Percentiles rank a stretch among this genome's conserved stretches.
Conservation (phyloP, 2,329 filamentous ascomycete genomes). For the Phialocephala subalpina region DNA sequence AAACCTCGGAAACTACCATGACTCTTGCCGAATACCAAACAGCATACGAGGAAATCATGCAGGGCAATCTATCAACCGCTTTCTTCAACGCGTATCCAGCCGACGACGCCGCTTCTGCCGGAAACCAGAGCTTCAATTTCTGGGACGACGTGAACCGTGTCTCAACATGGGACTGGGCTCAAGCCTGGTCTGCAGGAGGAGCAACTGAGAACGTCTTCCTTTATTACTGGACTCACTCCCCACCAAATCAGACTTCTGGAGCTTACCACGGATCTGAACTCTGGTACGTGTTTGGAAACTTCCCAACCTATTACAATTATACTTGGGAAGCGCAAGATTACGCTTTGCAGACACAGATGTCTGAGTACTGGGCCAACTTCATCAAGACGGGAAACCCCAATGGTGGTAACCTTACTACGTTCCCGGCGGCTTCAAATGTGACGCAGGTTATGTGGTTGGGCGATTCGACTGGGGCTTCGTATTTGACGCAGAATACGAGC, state of each 20-base stretch:
- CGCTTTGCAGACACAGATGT: constrained; percentile 49
- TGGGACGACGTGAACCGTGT: constrained; percentile 39
- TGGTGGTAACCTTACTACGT: constrained; percentile 23
- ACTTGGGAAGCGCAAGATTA: constrained; percentile 43
- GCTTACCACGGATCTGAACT: constrained; percentile 45
- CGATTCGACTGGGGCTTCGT: background rate
- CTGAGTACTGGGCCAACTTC: constrained; percentile 79
- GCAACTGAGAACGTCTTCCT: constrained; percentile 40
- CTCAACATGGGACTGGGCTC: constrained; percentile 40
- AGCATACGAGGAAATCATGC: constrained; percentile 22
- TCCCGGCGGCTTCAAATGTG: background rate
- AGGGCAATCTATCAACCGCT: constrained; percentile 22
- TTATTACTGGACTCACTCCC: constrained; percentile 44
- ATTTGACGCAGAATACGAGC: background rate
- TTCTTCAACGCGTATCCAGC: constrained; percentile 40
- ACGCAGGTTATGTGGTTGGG: constrained; percentile 7
- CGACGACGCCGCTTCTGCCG: constrained; percentile 33
- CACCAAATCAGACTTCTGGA: constrained; percentile 36
- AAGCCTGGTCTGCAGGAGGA: constrained; percentile 36
- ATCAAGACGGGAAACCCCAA: constrained; percentile 73
- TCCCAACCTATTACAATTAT: constrained; percentile 31
- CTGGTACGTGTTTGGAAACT: constrained; percentile 45
- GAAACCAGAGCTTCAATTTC: constrained; percentile 36
- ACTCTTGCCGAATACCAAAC: constrained; percentile 40
- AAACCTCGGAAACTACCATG: constrained; percentile 42